Base-by-base conservation (phyloP, 2,329 filamentous ascomycete species). In the Chaetothyriales sp. region DNA sequence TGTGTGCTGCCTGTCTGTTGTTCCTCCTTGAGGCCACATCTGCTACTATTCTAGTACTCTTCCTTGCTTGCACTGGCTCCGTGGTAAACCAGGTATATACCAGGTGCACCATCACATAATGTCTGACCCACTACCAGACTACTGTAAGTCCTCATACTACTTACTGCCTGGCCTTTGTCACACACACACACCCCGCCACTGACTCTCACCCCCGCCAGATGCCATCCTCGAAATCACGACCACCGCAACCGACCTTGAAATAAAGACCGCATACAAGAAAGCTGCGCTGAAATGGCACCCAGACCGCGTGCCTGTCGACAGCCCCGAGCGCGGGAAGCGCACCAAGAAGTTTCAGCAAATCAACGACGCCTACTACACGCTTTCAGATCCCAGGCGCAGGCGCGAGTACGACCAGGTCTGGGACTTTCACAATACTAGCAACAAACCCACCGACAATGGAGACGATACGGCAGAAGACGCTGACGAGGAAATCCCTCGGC, bases 251-350 rank as follows among this genome's bases (percentile, higher is more conserved):
- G 79, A 81, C 53, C 80, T 88, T 62, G 84, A 96, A 65, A 83
- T 98, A 64, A 84, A 90, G 60, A 84, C 86, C 74, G 92, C 89
- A 48, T 98, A 96, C 74, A 98, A 98, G 67, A 83, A 84, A 64
- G 85, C 86, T 61, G 90, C 90, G 4, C 74, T 96, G 45, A 94
- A 92, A 69, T 88, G 86, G 57, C 90, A 96, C 66, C 90, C 90
- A 1, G 92, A 98, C 66, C 85, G 92, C 53, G 87, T 98, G 43
- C 76, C 88, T 25, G 71, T 78, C 57, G 80, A 88, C 68, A 90
- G 87, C 4, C 86, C 89, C 39, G 88, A 96, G 60, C 86, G 90
- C 56, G 68, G 79, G 19, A 68, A 78, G 10, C 84, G 89, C 62
- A 98, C 92, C 5, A 85, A 84, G 63, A 83, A 83, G 64, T 95